Evolutionary conservation across 345 rosid species (phyloP).

Genomic region (Bruguiera gymnorhiza): DNA sequence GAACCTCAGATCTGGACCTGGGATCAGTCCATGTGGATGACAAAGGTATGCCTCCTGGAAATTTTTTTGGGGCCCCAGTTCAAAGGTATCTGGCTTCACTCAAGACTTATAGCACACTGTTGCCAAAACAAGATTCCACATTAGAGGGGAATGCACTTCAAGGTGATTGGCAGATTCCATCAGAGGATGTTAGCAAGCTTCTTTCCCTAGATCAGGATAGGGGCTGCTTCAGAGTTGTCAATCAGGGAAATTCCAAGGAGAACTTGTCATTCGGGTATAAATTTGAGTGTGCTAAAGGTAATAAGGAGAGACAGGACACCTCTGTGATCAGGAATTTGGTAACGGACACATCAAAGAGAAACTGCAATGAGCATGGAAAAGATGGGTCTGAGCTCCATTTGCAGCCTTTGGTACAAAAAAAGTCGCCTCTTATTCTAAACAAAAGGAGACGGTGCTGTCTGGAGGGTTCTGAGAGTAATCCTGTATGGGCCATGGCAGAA

Average conservation of each 20-base stretch:
- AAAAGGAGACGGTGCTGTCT: conserved; percentile 20
- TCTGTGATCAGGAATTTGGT: conserved; percentile 10
- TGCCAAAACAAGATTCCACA: conserved; percentile 19
- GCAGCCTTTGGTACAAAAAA: conserved; percentile 25
- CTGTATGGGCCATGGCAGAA: conserved; percentile 20
- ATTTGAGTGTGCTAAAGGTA: conserved; percentile 15
- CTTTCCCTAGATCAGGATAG: conserved; percentile 11
- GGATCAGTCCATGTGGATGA: conserved; percentile 17
- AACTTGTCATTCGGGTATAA: conserved; percentile 7
- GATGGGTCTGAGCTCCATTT: conserved; percentile 23
- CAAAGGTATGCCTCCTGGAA: conserved; percentile 23
- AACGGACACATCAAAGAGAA: conserved; percentile 5
- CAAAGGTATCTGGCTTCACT: conserved; percentile 36
- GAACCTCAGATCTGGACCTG: conserved; percentile 14
- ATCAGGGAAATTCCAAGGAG: conserved; percentile 16
- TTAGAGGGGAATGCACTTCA: conserved; percentile 16
- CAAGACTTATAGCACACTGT: conserved; percentile 38
- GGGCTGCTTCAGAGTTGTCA: conserved; percentile 10
- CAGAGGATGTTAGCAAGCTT: conserved; percentile 10
- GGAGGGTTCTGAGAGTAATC: conserved; percentile 27
- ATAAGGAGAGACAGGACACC: conserved; percentile 16
- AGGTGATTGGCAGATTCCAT: conserved; percentile 15
- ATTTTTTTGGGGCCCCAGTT: conserved; percentile 23
- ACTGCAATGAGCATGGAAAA: conserved; percentile 18
- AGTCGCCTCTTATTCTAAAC: conserved; percentile 30